Conservation (phyloP, 805 yeast species). For the Candida xiaguanensis region DNA sequence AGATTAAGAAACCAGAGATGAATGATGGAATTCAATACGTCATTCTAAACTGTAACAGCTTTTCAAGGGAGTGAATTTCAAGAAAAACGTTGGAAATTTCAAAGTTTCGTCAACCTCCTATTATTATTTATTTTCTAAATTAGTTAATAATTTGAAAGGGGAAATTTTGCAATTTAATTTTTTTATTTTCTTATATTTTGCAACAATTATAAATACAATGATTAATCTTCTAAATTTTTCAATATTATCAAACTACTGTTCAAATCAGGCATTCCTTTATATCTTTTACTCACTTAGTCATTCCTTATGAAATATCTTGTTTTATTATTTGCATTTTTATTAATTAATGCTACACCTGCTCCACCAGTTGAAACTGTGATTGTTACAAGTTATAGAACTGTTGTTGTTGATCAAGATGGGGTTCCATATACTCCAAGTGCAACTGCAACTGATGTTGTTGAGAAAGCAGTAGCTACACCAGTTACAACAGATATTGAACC, state of each 20-base stretch:
- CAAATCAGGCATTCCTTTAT: slow-evolving; percentile 8
- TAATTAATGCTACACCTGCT: slow-evolving; percentile 19
- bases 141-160: too few species aligned
- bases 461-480: slow-evolving; percentile 10
- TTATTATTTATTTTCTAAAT: too few species aligned
- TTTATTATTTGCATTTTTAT: slow-evolving; percentile 13
- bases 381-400: slow-evolving; percentile 22
- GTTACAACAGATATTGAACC: slow-evolving; percentile 1
- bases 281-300: slow-evolving; percentile 9
- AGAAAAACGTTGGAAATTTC: too few species aligned
- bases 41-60: too few species aligned
- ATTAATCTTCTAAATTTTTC: too few species aligned
- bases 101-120: too few species aligned
- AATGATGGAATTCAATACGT: too few species aligned
- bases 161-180: too few species aligned
- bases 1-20: background rate
- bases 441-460: slow-evolving; percentile 6
- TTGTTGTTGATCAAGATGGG: slow-evolving; percentile 14
- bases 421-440: slow-evolving; percentile 5
- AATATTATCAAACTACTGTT: slow-evolving; percentile 1
- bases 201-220: background rate
- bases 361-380: slow-evolving; percentile 22
- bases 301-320: slow-evolving; percentile 14
- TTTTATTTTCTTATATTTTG: background rate
- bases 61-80: too few species aligned